phyloP scores from a whole-genome alignment of 306 rosid species.

The Trifolium repens region DNA sequence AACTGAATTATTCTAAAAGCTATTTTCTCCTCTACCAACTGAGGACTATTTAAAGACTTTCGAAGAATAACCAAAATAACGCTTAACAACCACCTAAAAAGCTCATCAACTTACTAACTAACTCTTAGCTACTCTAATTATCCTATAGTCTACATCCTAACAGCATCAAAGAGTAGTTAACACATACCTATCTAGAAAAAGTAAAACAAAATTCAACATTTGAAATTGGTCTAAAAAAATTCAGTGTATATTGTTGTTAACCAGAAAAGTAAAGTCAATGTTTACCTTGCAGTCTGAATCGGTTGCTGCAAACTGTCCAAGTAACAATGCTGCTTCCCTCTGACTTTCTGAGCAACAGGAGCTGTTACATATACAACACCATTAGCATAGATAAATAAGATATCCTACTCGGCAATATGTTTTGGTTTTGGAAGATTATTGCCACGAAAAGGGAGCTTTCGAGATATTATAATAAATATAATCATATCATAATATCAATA shows the following conservation, averaged over 20 bases:
- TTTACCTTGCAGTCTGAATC: conserved; percentile 98
- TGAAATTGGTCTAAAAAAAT: conserved; percentile 4
- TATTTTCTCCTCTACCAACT: background rate
- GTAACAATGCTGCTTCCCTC: conserved; percentile 95
- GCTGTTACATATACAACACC: conserved; percentile 50
- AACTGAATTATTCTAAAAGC: background rate
- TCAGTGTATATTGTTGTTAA: conserved; percentile 1
- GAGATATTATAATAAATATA: background rate
- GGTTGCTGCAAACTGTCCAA: conserved; percentile 98
- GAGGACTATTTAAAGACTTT: conserved; percentile 1
- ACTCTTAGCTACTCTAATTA: background rate
- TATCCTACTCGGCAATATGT: background rate
- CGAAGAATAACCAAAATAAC: background rate
- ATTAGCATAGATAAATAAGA: conserved; percentile 35
- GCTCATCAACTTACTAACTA: background rate
- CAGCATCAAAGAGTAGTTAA: conserved; percentile 34
- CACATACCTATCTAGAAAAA: conserved; percentile 20
- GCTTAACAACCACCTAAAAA: background rate
- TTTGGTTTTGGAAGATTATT: conserved; percentile 8
- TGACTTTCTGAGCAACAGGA: conserved; percentile 98
- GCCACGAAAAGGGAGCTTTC: background rate
- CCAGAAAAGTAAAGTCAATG: conserved; percentile 12
- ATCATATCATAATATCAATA: conserved; percentile 26
- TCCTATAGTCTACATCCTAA: background rate
- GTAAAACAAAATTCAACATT: conserved; percentile 13